phyloP scores from a whole-genome alignment of 2,329 filamentous ascomycete genomes.

The Colletotrichum aenigma region DNA sequence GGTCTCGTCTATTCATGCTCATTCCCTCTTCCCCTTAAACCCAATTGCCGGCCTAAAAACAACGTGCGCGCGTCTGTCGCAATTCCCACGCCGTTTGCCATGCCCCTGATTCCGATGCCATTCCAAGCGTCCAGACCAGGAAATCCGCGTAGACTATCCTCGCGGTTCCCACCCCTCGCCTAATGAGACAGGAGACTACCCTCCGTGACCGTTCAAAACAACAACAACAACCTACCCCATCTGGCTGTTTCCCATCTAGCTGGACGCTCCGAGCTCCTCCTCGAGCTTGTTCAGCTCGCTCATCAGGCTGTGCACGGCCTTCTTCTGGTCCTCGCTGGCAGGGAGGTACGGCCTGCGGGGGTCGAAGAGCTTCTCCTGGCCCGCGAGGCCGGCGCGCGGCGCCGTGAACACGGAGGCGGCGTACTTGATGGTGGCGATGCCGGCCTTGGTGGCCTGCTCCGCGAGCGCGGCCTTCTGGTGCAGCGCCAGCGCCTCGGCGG shows the following conservation, averaged over 20 bases:
- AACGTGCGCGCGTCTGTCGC: background rate
- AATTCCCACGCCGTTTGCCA: background rate
- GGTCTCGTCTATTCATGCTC: background rate
- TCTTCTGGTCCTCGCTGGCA: conserved; percentile 47
- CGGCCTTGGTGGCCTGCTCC: conserved; percentile 68
- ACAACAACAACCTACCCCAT: background rate
- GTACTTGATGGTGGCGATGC: conserved; percentile 72
- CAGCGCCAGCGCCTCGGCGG: conserved; percentile 61
- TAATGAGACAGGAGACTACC: background rate
- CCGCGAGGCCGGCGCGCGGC: conserved; percentile 61
- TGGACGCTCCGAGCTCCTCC: conserved; percentile 23
- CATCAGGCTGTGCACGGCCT: conserved; percentile 43
- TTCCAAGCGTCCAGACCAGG: background rate
- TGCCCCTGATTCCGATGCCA: background rate
- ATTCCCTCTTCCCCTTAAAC: background rate
- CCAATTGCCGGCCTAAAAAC: background rate
- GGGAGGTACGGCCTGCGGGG: conserved; percentile 67
- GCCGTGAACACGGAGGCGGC: conserved; percentile 67
- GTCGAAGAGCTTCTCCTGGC: conserved; percentile 60
- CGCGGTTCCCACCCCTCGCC: background rate
- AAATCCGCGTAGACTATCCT: background rate
- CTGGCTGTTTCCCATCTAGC: background rate
- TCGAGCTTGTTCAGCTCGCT: conserved; percentile 49
- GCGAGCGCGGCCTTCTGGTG: conserved; percentile 68
- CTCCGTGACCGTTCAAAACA: background rate